Conservation (phyloP, 495 filamentous ascomycete species). For the Penicillium tannophilum region DNA sequence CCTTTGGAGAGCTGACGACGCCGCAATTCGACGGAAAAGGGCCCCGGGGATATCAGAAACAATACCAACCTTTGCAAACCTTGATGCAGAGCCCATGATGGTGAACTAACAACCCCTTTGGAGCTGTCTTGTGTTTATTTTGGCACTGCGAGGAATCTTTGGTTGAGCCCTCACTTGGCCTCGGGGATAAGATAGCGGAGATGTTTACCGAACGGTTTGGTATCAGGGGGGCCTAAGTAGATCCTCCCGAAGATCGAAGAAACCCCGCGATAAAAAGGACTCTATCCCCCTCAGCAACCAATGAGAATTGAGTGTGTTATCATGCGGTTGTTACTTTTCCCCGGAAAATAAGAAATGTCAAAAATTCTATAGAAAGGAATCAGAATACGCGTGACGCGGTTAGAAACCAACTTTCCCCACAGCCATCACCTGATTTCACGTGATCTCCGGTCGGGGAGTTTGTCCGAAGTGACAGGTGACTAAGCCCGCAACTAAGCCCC, state of each 20-base stretch:
- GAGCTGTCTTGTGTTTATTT: background rate
- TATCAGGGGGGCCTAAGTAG: constrained; percentile 5
- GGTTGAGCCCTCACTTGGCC: background rate
- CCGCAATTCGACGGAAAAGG: background rate
- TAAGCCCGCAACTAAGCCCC: constrained; percentile 7
- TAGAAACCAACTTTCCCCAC: background rate
- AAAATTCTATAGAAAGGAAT: background rate
- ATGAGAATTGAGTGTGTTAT: background rate
- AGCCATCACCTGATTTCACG: background rate
- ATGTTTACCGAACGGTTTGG: constrained; percentile 4
- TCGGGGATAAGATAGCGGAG: constrained; percentile 7
- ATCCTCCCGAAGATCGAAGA: constrained; percentile 5
- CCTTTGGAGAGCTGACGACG: constrained; percentile 2
- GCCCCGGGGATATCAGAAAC: background rate
- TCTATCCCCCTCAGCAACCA: background rate
- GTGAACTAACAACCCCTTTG: background rate
- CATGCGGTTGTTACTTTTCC: background rate
- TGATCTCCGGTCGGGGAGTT: constrained; percentile 3
- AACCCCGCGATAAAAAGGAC: background rate
- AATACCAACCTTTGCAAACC: constrained; percentile 35
- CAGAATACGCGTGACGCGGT: background rate
- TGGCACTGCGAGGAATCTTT: background rate
- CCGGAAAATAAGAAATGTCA: background rate
- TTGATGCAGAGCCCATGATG: constrained; percentile 36
- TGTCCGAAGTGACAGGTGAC: constrained; percentile 2